Percentiles rank a stretch among this genome's conserved stretches.
phyloP scores from a whole-genome alignment of 2,329 filamentous ascomycete species.

The Aspergillus pseudoglaucus region DNA sequence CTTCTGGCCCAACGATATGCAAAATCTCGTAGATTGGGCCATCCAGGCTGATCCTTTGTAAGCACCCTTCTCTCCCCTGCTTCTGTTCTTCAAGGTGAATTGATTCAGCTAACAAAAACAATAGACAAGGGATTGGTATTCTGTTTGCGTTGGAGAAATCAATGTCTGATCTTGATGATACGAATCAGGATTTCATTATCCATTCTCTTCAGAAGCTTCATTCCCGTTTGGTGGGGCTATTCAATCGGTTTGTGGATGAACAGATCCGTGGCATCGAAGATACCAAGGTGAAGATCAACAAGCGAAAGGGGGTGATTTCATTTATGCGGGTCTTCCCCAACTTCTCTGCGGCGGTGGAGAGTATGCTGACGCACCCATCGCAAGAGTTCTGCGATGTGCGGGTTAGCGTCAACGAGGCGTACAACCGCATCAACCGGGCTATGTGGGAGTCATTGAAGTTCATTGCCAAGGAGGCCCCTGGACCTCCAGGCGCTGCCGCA shows the following conservation, averaged over 20 bases:
- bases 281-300: slow-evolving; percentile 98
- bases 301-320: slow-evolving; percentile 90
- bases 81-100: slow-evolving; percentile 1
- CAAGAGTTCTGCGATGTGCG: slow-evolving; percentile 62
- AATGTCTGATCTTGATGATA: slow-evolving; percentile 71
- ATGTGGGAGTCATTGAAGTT: slow-evolving; percentile 98
- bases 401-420: slow-evolving; percentile 75
- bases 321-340: slow-evolving; percentile 91
- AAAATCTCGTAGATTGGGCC: slow-evolving; percentile 77
- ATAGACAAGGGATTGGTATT: slow-evolving; percentile 80
- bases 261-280: slow-evolving; percentile 95
- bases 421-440: slow-evolving; percentile 78
- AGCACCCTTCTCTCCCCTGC: slow-evolving; percentile 32
- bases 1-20: slow-evolving; percentile 72
- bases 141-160: slow-evolving; percentile 75
- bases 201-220: slow-evolving; percentile 74
- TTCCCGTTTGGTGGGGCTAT: slow-evolving; percentile 64
- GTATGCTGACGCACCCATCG: slow-evolving; percentile 58
- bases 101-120: slow-evolving; percentile 18
- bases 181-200: slow-evolving; percentile 87
- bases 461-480: slow-evolving; percentile 68
- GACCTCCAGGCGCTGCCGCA: slow-evolving; percentile 35
- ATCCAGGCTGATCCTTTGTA: slow-evolving; percentile 73
- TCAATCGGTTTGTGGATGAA: slow-evolving; percentile 85
- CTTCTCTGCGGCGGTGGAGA: slow-evolving; percentile 77